Percentiles rank a stretch among this genome's conserved stretches.
Evolutionary conservation across 345 rosid genomes (phyloP).

Genomic region (Linum tenue): DNA sequence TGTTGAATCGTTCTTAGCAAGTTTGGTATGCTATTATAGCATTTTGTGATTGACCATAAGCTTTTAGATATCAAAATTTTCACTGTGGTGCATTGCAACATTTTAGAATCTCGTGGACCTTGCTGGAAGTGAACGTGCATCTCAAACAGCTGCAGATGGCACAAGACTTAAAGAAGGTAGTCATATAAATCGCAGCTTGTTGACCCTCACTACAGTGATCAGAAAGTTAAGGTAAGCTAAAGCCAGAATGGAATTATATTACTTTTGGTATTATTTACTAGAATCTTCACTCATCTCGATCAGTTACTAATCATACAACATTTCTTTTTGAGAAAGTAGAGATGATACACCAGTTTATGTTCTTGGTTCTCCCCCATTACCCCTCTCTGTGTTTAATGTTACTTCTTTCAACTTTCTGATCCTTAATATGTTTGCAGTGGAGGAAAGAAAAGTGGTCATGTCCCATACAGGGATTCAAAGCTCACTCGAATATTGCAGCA

Average conservation of each 20-base stretch:
- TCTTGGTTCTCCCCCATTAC: too few species aligned
- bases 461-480: slow-evolving; percentile 95
- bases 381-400: too few species aligned
- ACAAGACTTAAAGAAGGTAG: slow-evolving; percentile 83
- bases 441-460: slow-evolving; percentile 55
- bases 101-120: slow-evolving; percentile 87
- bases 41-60: slow-evolving; percentile 11
- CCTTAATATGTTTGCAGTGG: slow-evolving; percentile 43
- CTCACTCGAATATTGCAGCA: slow-evolving; percentile 91
- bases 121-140: slow-evolving; percentile 94
- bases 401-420: too few species aligned
- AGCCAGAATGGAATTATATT: slow-evolving; percentile 16
- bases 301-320: too few species aligned
- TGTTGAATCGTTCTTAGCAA: slow-evolving; percentile 77
- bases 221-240: slow-evolving; percentile 85
- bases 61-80: slow-evolving; percentile 1
- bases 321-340: too few species aligned
- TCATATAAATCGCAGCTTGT: slow-evolving; percentile 87
- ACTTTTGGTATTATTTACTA: slow-evolving; percentile 7
- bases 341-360: too few species aligned
- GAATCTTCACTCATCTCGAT: too few species aligned
- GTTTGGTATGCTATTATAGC: slow-evolving; percentile 55
- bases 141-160: slow-evolving; percentile 81
- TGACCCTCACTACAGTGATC: slow-evolving; percentile 87
- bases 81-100: slow-evolving; percentile 11